Evolutionary conservation across 2,329 filamentous ascomycete species (phyloP), one percentile per base, ranked within the genome.

Genomic region (Canariomyces notabilis): DNA sequence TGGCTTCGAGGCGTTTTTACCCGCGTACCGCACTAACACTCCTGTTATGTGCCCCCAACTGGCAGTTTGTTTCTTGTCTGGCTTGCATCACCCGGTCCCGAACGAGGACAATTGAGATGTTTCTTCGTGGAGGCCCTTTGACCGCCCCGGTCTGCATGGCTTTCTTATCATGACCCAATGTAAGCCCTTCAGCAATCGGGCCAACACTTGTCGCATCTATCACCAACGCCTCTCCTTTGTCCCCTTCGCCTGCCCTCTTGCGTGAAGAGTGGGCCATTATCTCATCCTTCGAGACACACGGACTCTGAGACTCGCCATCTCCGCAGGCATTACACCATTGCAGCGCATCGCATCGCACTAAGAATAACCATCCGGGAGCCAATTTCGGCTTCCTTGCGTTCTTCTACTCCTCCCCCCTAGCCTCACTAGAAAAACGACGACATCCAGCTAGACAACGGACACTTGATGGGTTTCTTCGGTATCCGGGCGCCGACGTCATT

Each of bases 401-500:
- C 19, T 35, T 31, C 11, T 22, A 11, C 19, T 36, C n/a, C 3
- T 18, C 7, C 21, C 31, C 21, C 12, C 26, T 29, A 15, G 6
- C 18, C 19, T 36, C 21, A 29, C 29, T 26, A 36, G 29, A n/a
- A n/a, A n/a, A n/a, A n/a, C n/a, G n/a, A 42, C 48, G 22, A 16
- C 40, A 20, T 16, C 29, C n/a, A 41, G 21, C n/a, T 31, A n/a
- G 21, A n/a, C 26, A 33, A 29, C 21, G 48, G 52, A 35, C 51
- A 42, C 60, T 66, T 64, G 61, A 64, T 66, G 56, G 58, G 59
- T 46, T 59, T 62, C 46, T 61, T 65, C 37, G 50, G 51, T 33
- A 48, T 60, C 44, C 60, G 67, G 37, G 66, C 67, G 53, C 71
- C 73, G 51, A 65, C 67, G 44, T 72, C 74, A 38, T 71, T 70